These are phyloP conservation scores for Juncus inflexus DNA, from an alignment of 176 grass and related monocot genomes.

Conservation along the genomic window DNA sequence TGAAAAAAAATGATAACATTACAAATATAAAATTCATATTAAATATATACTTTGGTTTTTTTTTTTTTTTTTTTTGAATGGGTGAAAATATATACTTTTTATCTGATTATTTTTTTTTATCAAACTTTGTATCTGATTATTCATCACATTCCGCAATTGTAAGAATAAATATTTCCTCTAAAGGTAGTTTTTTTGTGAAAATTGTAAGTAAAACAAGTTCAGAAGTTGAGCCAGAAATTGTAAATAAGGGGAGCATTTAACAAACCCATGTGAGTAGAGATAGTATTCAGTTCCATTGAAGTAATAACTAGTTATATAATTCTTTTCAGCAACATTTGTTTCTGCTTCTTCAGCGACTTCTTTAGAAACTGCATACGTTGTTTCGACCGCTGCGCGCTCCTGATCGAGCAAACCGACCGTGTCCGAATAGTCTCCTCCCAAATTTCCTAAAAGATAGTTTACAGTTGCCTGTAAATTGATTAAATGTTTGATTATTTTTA, in stretches of 20 bases:
- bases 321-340: conserved; percentile 2
- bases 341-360: conserved; percentile 30
- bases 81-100: no score
- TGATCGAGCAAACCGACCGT: conserved; percentile 45
- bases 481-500: neutral
- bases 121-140: no score
- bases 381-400: conserved; percentile 44
- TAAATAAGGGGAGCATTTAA: neutral
- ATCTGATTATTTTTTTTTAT: no score
- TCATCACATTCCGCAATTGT: no score
- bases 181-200: no score
- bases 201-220: no score
- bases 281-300: conserved; percentile 40
- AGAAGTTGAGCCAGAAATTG: neutral
- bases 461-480: conserved; percentile 35
- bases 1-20: conserved; percentile 13
- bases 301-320: conserved; percentile 33
- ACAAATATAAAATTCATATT: no score
- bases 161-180: no score
- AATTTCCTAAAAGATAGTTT: conserved; percentile 44
- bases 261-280: conserved; percentile 50
- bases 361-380: conserved; percentile 43
- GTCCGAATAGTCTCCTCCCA: conserved; percentile 32
- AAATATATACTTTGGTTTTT: no score
- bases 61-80: no score